Evolutionary conservation across 768 basidiomycete species (phyloP), one percentile per base, ranked within the genome.

Genomic region (Boletus rubropictus): DNA sequence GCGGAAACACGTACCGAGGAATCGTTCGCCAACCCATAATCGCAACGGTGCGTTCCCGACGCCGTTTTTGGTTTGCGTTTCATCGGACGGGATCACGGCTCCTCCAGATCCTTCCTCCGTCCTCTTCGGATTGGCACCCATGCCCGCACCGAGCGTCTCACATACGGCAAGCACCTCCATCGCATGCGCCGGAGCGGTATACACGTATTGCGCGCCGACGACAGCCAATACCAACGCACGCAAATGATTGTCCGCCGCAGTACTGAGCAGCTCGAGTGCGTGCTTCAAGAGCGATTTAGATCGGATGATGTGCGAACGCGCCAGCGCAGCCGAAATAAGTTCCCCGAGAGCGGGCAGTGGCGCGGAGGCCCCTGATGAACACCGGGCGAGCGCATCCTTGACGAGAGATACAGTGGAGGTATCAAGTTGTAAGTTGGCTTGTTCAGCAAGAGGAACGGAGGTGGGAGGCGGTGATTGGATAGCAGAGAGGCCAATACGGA

Each of bases 21-120:
- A 76, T 36, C 84, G 71, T 56, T 88, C 80, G 6, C 85, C 85
- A 10, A 83, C 78, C 87, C 87, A 88, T 40, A 86, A 58, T 18
- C 85, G 69, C 58, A 87, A 59, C 29, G 77, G 76, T 3, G 76
- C 82, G 47, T 86, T 86, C 5, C 85, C 86, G 17, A 79, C 56
- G 3, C 60, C 59, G 40, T 73, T 69, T 10, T 53, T 57, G 12
- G 36, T 58, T 18, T 52, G 53, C 8, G 43, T 35, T 35, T 49
- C 51, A 10, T 36, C 31, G 1, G 31, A 34, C 7, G 9, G 33
- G 5, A 15, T 11, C 5, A 22, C 38, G 8, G 31, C 46, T 4
- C 34, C 46, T 20, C 17, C 45, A 5, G 15, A 5, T 43, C 44
- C 22, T 29, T 48, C 52, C 38, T 55, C 49, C 37, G 7, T 41